These are phyloP conservation scores for Microcera coccophila DNA, from an alignment of 2,329 filamentous ascomycete species.

Conservation along the genomic window DNA sequence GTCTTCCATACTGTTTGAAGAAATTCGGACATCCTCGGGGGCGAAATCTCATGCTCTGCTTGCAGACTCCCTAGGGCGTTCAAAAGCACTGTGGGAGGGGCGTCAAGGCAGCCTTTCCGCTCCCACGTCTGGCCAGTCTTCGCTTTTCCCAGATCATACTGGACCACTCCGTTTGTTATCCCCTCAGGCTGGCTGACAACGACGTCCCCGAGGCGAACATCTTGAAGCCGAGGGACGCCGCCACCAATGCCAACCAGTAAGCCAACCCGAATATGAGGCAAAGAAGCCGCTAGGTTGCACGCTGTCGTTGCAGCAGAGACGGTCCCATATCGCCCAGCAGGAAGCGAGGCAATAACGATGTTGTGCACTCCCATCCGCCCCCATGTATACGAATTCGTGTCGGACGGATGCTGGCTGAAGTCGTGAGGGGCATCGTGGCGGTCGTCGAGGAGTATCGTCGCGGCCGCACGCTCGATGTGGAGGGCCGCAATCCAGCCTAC, in stretches of 20 bases:
- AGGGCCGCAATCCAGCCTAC: conserved; percentile 27
- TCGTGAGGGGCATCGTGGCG: conserved; percentile 7
- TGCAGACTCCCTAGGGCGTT: no score
- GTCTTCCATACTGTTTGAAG: no score
- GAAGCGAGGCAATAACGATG: conserved; percentile 24
- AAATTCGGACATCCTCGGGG: no score
- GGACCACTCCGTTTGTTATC: conserved; percentile 14
- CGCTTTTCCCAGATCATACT: conserved; percentile 24
- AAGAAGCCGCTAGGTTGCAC: conserved; percentile 6
- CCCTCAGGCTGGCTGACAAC: conserved; percentile 22
- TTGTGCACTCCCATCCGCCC: conserved; percentile 25
- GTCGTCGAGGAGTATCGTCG: conserved; percentile 24
- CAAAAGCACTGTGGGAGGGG: no score
- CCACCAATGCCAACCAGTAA: conserved; percentile 43
- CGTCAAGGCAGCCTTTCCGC: conserved; percentile 7
- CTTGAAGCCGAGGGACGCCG: conserved; percentile 9
- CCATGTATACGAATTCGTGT: conserved; percentile 26
- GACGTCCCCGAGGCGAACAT: conserved; percentile 28
- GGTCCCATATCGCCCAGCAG: conserved; percentile 15
- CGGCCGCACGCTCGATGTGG: conserved; percentile 22
- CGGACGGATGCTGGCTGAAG: conserved; percentile 9
- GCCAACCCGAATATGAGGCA: conserved; percentile 17
- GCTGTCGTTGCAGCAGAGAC: conserved; percentile 11
- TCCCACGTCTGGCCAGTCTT: neutral
- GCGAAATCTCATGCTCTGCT: no score